phyloP scores from a whole-genome alignment of 2,329 filamentous ascomycete species.

The Epichloe coenophiala region DNA sequence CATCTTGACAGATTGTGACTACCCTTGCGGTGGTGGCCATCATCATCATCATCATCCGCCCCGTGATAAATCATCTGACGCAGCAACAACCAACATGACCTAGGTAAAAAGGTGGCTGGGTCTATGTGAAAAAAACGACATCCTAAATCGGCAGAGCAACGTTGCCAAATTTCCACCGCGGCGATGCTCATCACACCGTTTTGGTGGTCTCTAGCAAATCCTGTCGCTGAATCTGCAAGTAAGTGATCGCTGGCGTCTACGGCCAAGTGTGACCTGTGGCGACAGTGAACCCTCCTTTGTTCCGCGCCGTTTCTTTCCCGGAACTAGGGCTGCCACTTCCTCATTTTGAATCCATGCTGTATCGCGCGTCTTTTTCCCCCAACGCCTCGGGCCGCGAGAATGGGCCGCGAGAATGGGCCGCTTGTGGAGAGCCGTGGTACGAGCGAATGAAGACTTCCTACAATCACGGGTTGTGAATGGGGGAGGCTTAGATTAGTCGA shows the following conservation, averaged over 20 bases:
- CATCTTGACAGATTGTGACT: too few relatives aligned
- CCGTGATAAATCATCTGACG: background rate
- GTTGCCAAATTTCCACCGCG: background rate
- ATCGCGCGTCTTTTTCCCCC: too few relatives aligned
- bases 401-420: too few relatives aligned
- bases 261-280: background rate
- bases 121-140: background rate
- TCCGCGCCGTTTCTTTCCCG: background rate
- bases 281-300: background rate
- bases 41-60: too few relatives aligned
- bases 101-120: background rate
- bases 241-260: background rate
- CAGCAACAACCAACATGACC: background rate
- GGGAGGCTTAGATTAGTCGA: too few relatives aligned
- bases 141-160: background rate
- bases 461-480: too few relatives aligned
- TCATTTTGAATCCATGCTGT: too few relatives aligned
- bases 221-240: constrained; percentile 3
- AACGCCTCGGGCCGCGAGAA: too few relatives aligned
- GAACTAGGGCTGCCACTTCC: background rate
- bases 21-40: too few relatives aligned
- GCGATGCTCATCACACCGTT: background rate
- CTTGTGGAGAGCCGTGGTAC: too few relatives aligned
- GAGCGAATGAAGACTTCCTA: too few relatives aligned
- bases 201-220: background rate